phyloP scores from a whole-genome alignment of 1,284 basidiomycete genomes.

The Papiliotrema flavescens region DNA sequence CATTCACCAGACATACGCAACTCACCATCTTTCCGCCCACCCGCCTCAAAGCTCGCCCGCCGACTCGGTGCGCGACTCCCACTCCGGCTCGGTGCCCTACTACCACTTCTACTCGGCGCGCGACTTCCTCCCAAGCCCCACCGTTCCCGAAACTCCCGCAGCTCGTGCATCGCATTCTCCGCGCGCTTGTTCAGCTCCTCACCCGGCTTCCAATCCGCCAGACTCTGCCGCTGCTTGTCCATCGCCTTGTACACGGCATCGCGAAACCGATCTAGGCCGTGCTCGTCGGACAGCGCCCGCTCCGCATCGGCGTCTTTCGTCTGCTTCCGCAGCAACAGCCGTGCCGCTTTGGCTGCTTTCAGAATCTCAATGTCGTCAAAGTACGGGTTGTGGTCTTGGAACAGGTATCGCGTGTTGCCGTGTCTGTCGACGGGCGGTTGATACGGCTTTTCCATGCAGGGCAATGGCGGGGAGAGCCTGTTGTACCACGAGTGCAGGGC shows the following conservation, averaged over 20 bases:
- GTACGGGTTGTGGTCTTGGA: conserved; percentile 56
- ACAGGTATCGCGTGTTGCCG: conserved; percentile 50
- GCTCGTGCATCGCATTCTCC: conserved; percentile 39
- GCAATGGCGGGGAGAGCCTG: conserved; percentile 59
- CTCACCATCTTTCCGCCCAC: background rate
- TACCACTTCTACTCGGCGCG: conserved; percentile 8
- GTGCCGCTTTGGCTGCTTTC: conserved; percentile 52
- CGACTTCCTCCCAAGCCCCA: conserved; percentile 22
- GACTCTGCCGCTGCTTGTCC: conserved; percentile 34
- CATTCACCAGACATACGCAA: background rate
- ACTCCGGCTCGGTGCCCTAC: conserved; percentile 2
- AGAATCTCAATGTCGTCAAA: conserved; percentile 52
- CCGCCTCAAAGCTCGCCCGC: conserved; percentile 7
- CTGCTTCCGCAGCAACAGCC: conserved; percentile 46
- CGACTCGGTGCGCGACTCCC: conserved; percentile 3
- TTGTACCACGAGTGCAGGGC: conserved; percentile 65
- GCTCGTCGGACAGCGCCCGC: conserved; percentile 14
- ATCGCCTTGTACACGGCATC: conserved; percentile 43
- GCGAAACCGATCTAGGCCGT: conserved; percentile 32
- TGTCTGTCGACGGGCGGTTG: conserved; percentile 42
- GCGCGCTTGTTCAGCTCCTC: conserved; percentile 39
- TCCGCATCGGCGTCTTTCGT: conserved; percentile 40
- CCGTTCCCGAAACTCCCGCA: conserved; percentile 36
- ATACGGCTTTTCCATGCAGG: conserved; percentile 52
- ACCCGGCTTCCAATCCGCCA: conserved; percentile 36